Percentiles rank a stretch among this genome's conserved stretches.
phyloP scores from a whole-genome alignment of 768 basidiomycete genomes.

The Gelatoporia subvermispora region DNA sequence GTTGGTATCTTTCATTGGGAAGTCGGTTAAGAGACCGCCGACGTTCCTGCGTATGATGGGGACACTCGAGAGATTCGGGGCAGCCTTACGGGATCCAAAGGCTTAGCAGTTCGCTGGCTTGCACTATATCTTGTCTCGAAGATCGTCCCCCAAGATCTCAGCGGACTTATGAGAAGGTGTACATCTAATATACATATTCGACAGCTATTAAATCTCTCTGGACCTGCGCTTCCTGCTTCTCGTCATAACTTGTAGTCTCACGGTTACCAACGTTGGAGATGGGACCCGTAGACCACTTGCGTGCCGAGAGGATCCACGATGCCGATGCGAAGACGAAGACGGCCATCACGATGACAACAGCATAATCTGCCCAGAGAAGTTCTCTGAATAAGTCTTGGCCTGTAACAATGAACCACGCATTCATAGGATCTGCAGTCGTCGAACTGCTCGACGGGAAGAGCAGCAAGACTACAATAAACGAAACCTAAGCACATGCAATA shows the following conservation, averaged over 20 bases:
- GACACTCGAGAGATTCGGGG: slow-evolving; percentile 10
- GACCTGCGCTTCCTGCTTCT: slow-evolving; percentile 7
- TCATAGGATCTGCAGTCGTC: slow-evolving; percentile 45
- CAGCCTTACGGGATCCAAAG: no score
- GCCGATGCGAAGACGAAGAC: slow-evolving; percentile 61
- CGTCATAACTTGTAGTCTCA: slow-evolving; percentile 1
- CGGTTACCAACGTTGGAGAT: slow-evolving; percentile 35
- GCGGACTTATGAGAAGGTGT: no score
- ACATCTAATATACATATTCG: background rate
- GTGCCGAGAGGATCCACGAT: slow-evolving; percentile 65
- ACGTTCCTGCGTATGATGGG: slow-evolving; percentile 40
- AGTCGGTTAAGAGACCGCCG: slow-evolving; percentile 40
- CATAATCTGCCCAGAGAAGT: slow-evolving; percentile 50
- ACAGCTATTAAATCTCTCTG: slow-evolving; percentile 4
- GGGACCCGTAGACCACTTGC: slow-evolving; percentile 68
- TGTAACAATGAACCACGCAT: slow-evolving; percentile 32
- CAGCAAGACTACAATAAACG: slow-evolving; percentile 54
- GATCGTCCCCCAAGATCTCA: no score
- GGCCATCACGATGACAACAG: slow-evolving; percentile 58
- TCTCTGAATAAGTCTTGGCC: background rate
- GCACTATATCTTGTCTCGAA: no score
- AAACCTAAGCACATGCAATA: slow-evolving; percentile 62
- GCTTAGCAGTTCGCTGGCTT: no score
- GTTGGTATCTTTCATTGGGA: slow-evolving; percentile 39
- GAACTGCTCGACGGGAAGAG: slow-evolving; percentile 47